Conservation (phyloP, 805 yeast species). For the Suhomyces tanzawaensis region DNA sequence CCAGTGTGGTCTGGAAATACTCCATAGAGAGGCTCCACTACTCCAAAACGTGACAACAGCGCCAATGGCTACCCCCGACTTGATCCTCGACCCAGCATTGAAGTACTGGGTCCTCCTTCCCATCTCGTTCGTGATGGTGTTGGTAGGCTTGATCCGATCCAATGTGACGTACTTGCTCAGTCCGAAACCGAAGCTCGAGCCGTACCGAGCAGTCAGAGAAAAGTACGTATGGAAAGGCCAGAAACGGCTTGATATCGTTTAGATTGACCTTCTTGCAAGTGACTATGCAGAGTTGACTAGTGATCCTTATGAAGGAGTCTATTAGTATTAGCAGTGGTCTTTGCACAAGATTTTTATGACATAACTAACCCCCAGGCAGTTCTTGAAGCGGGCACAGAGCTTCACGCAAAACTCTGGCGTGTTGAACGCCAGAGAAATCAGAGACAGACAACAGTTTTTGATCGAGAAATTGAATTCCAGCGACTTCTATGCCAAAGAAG, state of each 20-base stretch:
- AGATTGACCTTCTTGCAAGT: too few relatives aligned
- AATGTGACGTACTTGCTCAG: conserved; percentile 61
- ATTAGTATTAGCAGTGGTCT: too few relatives aligned
- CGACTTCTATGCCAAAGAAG: conserved; percentile 52
- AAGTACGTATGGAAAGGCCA: conserved; percentile 33
- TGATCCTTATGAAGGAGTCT: too few relatives aligned
- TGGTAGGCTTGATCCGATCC: conserved; percentile 77
- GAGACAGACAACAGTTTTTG: conserved; percentile 48
- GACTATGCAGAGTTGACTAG: too few relatives aligned
- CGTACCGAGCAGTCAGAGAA: conserved; percentile 50
- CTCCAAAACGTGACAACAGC: too few relatives aligned
- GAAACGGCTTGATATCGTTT: too few relatives aligned
- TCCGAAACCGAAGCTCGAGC: conserved; percentile 54
- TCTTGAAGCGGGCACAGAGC: conserved; percentile 55
- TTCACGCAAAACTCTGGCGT: conserved; percentile 54
- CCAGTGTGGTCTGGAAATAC: too few relatives aligned
- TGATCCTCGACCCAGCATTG: conserved; percentile 71
- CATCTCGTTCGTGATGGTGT: conserved; percentile 82
- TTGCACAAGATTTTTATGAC: too few relatives aligned
- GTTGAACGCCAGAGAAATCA: conserved; percentile 53
- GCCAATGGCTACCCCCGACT: conserved; percentile 18
- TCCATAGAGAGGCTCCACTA: too few relatives aligned
- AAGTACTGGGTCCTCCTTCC: conserved; percentile 91
- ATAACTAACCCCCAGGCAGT: conserved; percentile 41
- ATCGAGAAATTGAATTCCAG: conserved; percentile 50